Evolutionary conservation across 345 rosid species (phyloP).

Genomic region (Aquilaria sinensis): DNA sequence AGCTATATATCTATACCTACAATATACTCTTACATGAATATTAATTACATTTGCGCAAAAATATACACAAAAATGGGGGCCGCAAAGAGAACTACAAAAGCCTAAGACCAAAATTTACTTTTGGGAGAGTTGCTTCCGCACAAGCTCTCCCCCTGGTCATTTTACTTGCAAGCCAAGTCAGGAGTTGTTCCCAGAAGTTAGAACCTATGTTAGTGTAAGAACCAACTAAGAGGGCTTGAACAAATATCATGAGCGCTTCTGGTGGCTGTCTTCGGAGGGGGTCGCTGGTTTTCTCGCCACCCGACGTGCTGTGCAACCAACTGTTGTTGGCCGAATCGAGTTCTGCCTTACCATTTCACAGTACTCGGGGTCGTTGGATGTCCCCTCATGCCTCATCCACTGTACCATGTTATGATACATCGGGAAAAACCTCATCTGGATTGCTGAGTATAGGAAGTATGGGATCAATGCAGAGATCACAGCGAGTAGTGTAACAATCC

Average conservation of each 20-base stretch:
- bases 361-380: constrained; percentile 55
- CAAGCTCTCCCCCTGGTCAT: neutral
- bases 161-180: neutral
- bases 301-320: constrained; percentile 68
- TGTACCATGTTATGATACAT: constrained; percentile 90
- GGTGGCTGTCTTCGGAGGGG: constrained; percentile 2
- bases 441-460: constrained; percentile 50
- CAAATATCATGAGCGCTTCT: constrained; percentile 8
- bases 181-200: neutral
- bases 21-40: neutral
- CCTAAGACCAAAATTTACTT: too few relatives aligned
- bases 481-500: constrained; percentile 60
- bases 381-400: constrained; percentile 74
- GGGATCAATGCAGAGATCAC: constrained; percentile 50
- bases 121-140: constrained; percentile 6
- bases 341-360: constrained; percentile 75
- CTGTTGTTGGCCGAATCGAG: constrained; percentile 61
- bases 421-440: constrained; percentile 82
- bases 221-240: neutral
- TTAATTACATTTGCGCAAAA: neutral
- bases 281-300: constrained; percentile 19
- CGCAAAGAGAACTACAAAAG: neutral
- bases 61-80: neutral
- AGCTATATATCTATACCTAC: neutral
- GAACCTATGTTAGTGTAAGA: neutral